A percentile compares a stretch with the other conserved stretches of the same genome.
Conservation (phyloP, 495 filamentous ascomycete species). For the Podospora pseudopauciseta region DNA sequence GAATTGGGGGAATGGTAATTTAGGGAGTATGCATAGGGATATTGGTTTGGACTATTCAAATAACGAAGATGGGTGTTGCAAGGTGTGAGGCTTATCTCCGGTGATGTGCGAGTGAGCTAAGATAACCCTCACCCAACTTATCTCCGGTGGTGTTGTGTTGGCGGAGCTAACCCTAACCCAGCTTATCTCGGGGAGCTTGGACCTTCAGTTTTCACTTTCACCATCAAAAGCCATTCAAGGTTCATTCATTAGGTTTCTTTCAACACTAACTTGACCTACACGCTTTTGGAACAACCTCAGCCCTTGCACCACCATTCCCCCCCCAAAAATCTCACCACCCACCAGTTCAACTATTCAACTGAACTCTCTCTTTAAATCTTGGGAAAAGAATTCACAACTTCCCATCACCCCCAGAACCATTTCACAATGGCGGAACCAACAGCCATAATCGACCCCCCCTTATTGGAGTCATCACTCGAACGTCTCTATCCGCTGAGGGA, state of each 20-base stretch:
- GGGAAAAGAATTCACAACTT: too few species aligned
- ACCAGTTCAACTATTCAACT: too few species aligned
- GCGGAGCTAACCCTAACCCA: too few species aligned
- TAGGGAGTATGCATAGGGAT: neutral
- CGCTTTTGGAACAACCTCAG: too few species aligned
- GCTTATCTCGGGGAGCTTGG: too few species aligned
- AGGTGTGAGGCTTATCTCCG: neutral
- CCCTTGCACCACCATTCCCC: too few species aligned
- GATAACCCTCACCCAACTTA: neutral
- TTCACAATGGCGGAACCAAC: neutral
- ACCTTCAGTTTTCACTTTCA: neutral
- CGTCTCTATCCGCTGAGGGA: conserved; percentile 18
- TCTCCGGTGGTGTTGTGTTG: neutral
- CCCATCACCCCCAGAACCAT: neutral
- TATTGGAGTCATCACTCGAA: conserved; percentile 11
- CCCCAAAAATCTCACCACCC: too few species aligned
- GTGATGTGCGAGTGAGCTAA: neutral
- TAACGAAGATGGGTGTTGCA: neutral
- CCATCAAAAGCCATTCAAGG: neutral
- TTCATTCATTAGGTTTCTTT: neutral
- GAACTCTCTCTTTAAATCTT: too few species aligned
- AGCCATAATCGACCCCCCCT: conserved; percentile 1
- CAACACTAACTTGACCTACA: too few species aligned
- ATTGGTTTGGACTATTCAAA: neutral
- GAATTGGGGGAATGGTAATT: neutral